Evolutionary conservation across 1,139 yeast species (phyloP), one percentile per base, ranked within the genome.

Genomic region (Blastobotrys apis): DNA sequence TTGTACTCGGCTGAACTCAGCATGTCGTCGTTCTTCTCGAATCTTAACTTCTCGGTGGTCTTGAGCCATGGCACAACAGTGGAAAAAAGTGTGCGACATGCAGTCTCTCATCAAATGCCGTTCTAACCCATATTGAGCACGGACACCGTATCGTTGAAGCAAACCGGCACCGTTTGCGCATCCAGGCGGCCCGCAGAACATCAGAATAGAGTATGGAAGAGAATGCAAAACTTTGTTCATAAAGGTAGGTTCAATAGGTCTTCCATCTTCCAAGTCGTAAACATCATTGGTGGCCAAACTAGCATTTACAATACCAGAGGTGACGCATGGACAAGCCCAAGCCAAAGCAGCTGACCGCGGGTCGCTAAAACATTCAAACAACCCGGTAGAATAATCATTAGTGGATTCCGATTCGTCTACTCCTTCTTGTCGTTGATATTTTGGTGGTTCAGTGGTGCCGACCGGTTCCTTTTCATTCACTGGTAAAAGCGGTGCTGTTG

Each of bases 31-130:
- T n/a, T 37, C 40, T 17, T 48, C 47, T 43, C 54, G 38, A 29
- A 47, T 43, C 5, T 44, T 34, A 35, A 51, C 51, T 36, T 51
- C 54, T 13, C 54, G 44, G 27, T 50, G 54, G 31, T 51, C 54
- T 43, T 51, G 54, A 31, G 53, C 52, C 44, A 51, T 40, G 19
- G 54, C 54, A 32, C 53, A 50, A 31, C 41, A 21, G 16, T 43
- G 48, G 43, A 53, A 51, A 34, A 37, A 48, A 10, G 44, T 17
- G 27, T 50, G 51, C 3, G 53, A 20, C 5, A 37, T 15, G 20
- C 35, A 32, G 30, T 51, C 54, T 31, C 44, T 41, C 6, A 20
- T 36, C 22, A 22, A 21, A 21, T 39, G 32, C 12, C 16, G 21
- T 33, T 47, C 44, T 41, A 51, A 25, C 23, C 44, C 44, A 37